Evolutionary conservation across 306 rosid genomes (phyloP).

Genomic region (Ormosia emarginata): DNA sequence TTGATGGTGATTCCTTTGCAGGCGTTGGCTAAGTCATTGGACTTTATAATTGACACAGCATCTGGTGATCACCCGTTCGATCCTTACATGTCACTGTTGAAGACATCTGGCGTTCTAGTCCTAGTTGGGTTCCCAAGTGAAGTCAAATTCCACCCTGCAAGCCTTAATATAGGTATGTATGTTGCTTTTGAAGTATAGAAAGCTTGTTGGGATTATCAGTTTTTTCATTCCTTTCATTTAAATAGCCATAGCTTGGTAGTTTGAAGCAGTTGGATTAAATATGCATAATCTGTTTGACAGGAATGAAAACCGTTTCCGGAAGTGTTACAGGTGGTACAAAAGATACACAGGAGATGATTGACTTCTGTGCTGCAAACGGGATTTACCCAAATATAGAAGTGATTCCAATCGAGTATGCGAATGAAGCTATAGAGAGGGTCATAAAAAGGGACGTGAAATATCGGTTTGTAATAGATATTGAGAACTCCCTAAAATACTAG

Average conservation of each 20-base stretch:
- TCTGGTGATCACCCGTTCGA: constrained; percentile 77
- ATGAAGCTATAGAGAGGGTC: constrained; percentile 64
- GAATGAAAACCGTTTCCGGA: constrained; percentile 53
- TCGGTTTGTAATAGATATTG: constrained; percentile 70
- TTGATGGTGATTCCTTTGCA: constrained; percentile 20
- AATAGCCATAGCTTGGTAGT: neutral
- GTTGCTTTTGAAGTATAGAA: neutral
- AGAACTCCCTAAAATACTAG: constrained; percentile 40
- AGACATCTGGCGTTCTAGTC: constrained; percentile 47
- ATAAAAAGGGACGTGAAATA: constrained; percentile 56
- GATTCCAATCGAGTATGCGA: constrained; percentile 61
- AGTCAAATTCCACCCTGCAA: constrained; percentile 65
- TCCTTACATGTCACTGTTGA: constrained; percentile 60
- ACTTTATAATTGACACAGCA: constrained; percentile 67
- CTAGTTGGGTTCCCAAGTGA: constrained; percentile 66
- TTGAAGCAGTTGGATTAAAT: neutral
- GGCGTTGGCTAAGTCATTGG: constrained; percentile 50
- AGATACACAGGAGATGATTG: constrained; percentile 59
- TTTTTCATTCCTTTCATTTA: neutral
- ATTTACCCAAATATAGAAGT: constrained; percentile 62
- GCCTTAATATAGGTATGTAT: constrained; percentile 52
- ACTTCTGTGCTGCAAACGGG: constrained; percentile 57
- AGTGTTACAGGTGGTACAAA: constrained; percentile 54
- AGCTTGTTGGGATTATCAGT: neutral
- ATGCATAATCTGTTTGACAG: constrained; percentile 31